A percentile compares a stretch with the other conserved stretches of the same genome.
Conservation (phyloP, 2,329 filamentous ascomycete genomes). For the Microascus cirrosus region DNA sequence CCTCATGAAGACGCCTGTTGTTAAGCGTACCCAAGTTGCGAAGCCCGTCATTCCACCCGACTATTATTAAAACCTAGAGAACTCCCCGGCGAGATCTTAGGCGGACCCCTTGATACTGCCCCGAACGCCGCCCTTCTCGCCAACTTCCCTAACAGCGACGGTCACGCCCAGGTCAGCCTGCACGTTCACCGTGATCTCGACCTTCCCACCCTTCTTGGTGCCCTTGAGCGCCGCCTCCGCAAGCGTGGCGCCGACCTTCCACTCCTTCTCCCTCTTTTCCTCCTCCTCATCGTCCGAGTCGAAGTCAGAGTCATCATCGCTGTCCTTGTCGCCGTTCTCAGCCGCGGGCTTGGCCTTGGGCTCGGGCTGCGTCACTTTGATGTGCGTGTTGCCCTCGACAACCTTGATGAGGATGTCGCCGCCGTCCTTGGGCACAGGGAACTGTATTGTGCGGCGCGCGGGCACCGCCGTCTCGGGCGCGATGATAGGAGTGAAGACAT, state of each 20-base stretch:
- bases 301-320: slow-evolving; percentile 50
- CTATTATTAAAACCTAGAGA: not conserved
- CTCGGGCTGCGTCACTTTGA: slow-evolving; percentile 86
- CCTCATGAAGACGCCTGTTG: not conserved
- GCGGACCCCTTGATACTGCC: slow-evolving; percentile 31
- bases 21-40: not conserved
- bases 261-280: slow-evolving; percentile 80
- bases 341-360: slow-evolving; percentile 63
- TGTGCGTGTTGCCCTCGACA: slow-evolving; percentile 78
- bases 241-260: slow-evolving; percentile 74
- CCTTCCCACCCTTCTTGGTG: slow-evolving; percentile 78
- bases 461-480: slow-evolving; percentile 81
- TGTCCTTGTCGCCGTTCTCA: slow-evolving; percentile 48
- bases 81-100: slow-evolving; percentile 3
- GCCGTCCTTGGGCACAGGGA: slow-evolving; percentile 64
- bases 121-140: slow-evolving; percentile 73
- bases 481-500: slow-evolving; percentile 72
- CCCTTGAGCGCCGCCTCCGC: slow-evolving; percentile 77
- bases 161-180: slow-evolving; percentile 68
- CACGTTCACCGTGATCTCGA: slow-evolving; percentile 90
- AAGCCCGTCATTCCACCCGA: not conserved
- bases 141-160: slow-evolving; percentile 74
- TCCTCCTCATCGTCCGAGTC: slow-evolving; percentile 66
- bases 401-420: slow-evolving; percentile 84
- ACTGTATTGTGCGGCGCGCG: slow-evolving; percentile 71